Conservation (phyloP, 208 protist genomes). For the Trypanosoma platydactyli region DNA sequence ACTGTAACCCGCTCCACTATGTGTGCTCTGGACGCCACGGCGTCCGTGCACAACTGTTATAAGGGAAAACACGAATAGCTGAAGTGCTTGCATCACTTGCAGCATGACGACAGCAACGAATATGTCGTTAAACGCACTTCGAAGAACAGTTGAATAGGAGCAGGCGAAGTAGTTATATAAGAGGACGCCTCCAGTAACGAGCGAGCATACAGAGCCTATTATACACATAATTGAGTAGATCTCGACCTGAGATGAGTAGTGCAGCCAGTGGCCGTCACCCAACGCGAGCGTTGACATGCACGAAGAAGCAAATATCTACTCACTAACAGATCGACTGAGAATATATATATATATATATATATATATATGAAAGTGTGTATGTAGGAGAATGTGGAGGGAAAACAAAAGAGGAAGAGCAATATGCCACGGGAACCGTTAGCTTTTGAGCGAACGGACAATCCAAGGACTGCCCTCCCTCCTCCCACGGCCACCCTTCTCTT, state of each 20-base stretch:
- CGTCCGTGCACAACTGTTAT: constrained; percentile 14
- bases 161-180: constrained; percentile 8
- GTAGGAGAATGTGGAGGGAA: too few relatives aligned
- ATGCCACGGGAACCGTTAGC: neutral
- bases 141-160: constrained; percentile 21
- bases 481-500: too few relatives aligned
- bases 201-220: neutral
- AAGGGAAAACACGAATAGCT: constrained; percentile 14
- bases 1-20: neutral
- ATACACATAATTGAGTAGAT: constrained; percentile 17
- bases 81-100: constrained; percentile 21
- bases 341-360: too few relatives aligned
- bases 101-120: constrained; percentile 22
- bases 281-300: neutral
- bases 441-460: too few relatives aligned
- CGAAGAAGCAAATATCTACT: too few relatives aligned
- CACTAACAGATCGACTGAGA: too few relatives aligned
- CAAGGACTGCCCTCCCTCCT: too few relatives aligned
- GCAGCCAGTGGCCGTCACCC: neutral
- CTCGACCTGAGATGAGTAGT: neutral
- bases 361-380: too few relatives aligned
- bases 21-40: too few relatives aligned
- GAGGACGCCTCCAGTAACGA: constrained; percentile 6
- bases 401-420: constrained; percentile 4
- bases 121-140: constrained; percentile 26